Base-by-base conservation (phyloP, 2,329 filamentous ascomycete genomes). In the Aureobasidium sp. region DNA sequence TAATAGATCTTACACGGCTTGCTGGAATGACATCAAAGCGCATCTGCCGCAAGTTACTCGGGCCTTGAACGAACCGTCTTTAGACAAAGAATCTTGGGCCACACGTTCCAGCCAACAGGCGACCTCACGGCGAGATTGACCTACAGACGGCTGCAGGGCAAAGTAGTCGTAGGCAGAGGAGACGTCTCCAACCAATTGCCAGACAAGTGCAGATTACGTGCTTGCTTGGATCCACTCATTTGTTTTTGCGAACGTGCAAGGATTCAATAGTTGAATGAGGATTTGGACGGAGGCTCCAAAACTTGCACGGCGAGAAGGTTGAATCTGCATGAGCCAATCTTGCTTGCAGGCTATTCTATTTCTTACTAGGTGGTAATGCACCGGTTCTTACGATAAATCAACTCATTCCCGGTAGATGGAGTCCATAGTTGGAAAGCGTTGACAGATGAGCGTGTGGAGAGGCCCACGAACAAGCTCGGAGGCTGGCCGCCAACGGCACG, bases 351-450 rank as follows among this genome's bases (percentile, higher is more conserved):
- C 10, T 34, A 9, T 34, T 34, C 32, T 34, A 34, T 32, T 34
- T 1, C 7, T 17, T 6, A 9, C 20, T 10, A 10, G 9, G 32
- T 42, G 7, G 32, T 55, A 42, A 34, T 34, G 32, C 15, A 41
- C 23, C 23, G 36, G 51, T 55, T 55, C 36, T 20, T 10, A 10
- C 26, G 37, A 23, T 55, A 29, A 53, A 55, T n/a, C 15, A 42
- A 55, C 51, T 41, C 37, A 42, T 55, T 55, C n/a, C 17, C 32
- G 51, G 20, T 32, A 1, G 9, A 46, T 57, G 39, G 41, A 57
- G 53, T 46, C n/a, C 23, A 57, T 17, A 57, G 53, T 57, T 57
- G 39, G 41, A 44, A 41, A 42, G 39, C 50, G 50, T 53, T 53
- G 50, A 27, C 12, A 39, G 50, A 39, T 37, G 34, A 27, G 17